A percentile compares a stretch with the other conserved stretches of the same genome.
Conservation (phyloP, 768 basidiomycete genomes). For the Lactarius pseudohatsudake region DNA sequence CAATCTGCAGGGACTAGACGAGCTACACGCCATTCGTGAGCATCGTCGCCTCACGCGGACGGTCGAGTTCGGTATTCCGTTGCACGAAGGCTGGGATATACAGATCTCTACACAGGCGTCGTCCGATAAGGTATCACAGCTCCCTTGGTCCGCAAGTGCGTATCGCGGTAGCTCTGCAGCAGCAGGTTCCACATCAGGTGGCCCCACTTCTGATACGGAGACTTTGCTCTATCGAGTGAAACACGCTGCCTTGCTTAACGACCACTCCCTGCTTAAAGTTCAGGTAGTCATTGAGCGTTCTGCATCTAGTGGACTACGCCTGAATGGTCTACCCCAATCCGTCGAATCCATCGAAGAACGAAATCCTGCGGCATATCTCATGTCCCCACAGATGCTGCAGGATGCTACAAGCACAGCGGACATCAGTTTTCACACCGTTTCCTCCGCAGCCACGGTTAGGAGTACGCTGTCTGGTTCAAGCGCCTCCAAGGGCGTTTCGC, state of each 20-base stretch:
- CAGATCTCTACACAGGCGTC: constrained; percentile 75
- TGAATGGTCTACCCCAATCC: constrained; percentile 81
- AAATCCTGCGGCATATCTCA: constrained; percentile 58
- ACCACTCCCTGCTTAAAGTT: constrained; percentile 80
- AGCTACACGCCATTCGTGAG: constrained; percentile 63
- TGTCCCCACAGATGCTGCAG: constrained; percentile 64
- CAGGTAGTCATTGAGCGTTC: constrained; percentile 79
- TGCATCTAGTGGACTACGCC: constrained; percentile 70
- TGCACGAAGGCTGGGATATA: constrained; percentile 82
- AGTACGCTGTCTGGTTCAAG: constrained; percentile 30
- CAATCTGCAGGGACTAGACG: constrained; percentile 53
- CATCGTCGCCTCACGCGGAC: constrained; percentile 68
- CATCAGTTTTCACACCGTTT: constrained; percentile 64
- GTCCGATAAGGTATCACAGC: constrained; percentile 64
- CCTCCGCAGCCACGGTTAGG: constrained; percentile 49
- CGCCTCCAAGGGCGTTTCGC: constrained; percentile 31
- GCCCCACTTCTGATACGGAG: constrained; percentile 45
- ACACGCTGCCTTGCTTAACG: constrained; percentile 68
- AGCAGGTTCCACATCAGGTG: constrained; percentile 35
- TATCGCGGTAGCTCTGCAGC: constrained; percentile 43
- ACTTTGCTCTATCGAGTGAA: constrained; percentile 61
- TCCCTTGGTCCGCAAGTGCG: constrained; percentile 72
- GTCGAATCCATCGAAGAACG: constrained; percentile 67
- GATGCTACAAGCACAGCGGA: constrained; percentile 72
- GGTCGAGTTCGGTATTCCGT: constrained; percentile 78